These are phyloP conservation scores for Neocucurbitaria cava DNA, from an alignment of 2,329 filamentous ascomycete species.

Conservation along the genomic window DNA sequence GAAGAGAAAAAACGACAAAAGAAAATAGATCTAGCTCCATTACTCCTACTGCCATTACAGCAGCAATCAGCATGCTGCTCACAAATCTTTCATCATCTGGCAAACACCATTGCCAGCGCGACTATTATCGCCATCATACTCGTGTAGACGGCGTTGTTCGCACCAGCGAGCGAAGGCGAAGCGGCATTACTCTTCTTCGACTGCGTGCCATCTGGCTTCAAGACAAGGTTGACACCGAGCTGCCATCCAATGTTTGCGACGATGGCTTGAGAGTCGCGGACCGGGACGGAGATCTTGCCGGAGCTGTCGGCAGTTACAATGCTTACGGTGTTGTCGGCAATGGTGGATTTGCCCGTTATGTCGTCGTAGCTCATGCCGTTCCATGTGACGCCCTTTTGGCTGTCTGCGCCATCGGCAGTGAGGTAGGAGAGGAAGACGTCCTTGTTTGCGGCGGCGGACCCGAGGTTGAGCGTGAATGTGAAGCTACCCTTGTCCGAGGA, in stretches of 20 bases:
- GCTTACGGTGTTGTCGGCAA: constrained; percentile 41
- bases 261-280: constrained; percentile 56
- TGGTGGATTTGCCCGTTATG: constrained; percentile 50
- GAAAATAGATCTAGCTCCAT: neutral
- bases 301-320: constrained; percentile 33
- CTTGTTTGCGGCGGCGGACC: constrained; percentile 49
- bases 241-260: constrained; percentile 54
- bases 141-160: constrained; percentile 16
- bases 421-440: constrained; percentile 57
- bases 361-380: constrained; percentile 57
- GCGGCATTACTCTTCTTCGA: constrained; percentile 37
- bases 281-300: constrained; percentile 34
- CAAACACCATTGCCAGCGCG: constrained; percentile 2
- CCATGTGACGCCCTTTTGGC: constrained; percentile 53
- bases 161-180: constrained; percentile 13
- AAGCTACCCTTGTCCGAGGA: constrained; percentile 50
- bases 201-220: constrained; percentile 34
- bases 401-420: constrained; percentile 55
- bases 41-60: neutral
- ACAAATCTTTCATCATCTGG: too few species aligned
- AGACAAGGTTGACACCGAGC: constrained; percentile 43
- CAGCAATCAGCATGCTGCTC: neutral
- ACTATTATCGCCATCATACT: constrained; percentile 19
- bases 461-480: constrained; percentile 52
- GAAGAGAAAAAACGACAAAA: neutral